These are phyloP conservation scores for Irpex sp. DNA, from an alignment of 1,284 basidiomycete species.

Conservation along the genomic window DNA sequence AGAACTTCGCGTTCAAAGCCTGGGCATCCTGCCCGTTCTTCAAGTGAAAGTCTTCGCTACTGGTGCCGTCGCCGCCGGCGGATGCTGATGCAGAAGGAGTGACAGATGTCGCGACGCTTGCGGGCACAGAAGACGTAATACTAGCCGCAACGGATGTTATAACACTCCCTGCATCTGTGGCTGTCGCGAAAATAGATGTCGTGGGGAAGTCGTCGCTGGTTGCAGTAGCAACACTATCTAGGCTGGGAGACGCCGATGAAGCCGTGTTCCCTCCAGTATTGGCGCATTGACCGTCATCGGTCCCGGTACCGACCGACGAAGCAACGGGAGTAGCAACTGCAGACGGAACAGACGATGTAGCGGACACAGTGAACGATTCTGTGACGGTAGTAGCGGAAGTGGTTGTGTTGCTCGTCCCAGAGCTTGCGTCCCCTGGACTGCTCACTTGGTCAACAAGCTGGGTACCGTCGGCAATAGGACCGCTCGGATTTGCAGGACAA, in stretches of 20 bases:
- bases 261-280: neutral
- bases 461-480: constrained; percentile 44
- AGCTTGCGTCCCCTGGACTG: constrained; percentile 34
- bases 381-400: constrained; percentile 2
- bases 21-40: constrained; percentile 49
- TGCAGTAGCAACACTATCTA: neutral
- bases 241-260: neutral
- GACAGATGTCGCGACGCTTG: constrained; percentile 15
- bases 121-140: constrained; percentile 2
- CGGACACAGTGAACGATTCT: neutral
- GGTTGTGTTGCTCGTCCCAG: neutral
- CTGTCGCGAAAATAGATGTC: no score
- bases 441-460: constrained; percentile 44
- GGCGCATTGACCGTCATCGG: neutral
- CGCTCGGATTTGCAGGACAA: constrained; percentile 35
- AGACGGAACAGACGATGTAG: neutral
- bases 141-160: no score
- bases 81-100: constrained; percentile 20
- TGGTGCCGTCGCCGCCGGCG: constrained; percentile 6
- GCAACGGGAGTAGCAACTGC: constrained; percentile 19
- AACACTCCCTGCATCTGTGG: no score
- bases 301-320: constrained; percentile 5
- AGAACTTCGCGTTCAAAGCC: constrained; percentile 45
- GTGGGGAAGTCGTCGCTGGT: constrained; percentile 10
- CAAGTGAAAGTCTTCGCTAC: constrained; percentile 29